Base-by-base conservation (phyloP, 2,329 filamentous ascomycete species). In the Colletotrichum coccodes region DNA sequence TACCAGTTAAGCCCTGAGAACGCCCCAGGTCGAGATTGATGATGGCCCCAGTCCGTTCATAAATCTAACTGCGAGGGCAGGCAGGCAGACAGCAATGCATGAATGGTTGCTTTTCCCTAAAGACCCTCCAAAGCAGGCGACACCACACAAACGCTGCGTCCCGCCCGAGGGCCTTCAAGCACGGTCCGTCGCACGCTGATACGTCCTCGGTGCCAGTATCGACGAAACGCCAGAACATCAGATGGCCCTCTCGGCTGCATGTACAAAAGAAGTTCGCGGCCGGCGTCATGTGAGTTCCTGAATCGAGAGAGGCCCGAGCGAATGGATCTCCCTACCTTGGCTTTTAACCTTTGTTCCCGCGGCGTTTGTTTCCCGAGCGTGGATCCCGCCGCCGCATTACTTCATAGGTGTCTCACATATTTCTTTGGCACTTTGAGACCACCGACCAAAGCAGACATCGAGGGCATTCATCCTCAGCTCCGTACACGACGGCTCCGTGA, bases 241-340 rank as follows among this genome's bases (percentile, higher is more conserved):
- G 65, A 68, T 32, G 65, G 59, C n/a, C 30, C 32, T 46, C 28
- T 53, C 60, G 53, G 60, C 64, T n/a, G 28, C 64, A 52, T 46
- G 52, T 34, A 44, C 42, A 21, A 12, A 12, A 2, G 28, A 14
- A 16, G 47, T 18, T 34, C 23, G 11, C 44, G 21, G 58, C 40
- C 40, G 54, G 12, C 40, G 21, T 44, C 28, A 28, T 11, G n/a
- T 26, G 40, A 44, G 38, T 32, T 16, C n/a, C 26, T 30, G 18
- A 5, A 30, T n/a, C 2, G 11, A 44, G n/a, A 42, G n/a, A 30
- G 40, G 54, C 28, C 54, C 28, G 26, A 58, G 54, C 40, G 3
- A 32, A 44, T 23, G 53, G 16, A 34, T 30, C 14, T 46, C 1
- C 12, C 30, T 46, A n/a, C n/a, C 14, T 46, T 34, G 34, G 21